Conservation (phyloP, 306 rosid genomes). For the Vigna mungo region DNA sequence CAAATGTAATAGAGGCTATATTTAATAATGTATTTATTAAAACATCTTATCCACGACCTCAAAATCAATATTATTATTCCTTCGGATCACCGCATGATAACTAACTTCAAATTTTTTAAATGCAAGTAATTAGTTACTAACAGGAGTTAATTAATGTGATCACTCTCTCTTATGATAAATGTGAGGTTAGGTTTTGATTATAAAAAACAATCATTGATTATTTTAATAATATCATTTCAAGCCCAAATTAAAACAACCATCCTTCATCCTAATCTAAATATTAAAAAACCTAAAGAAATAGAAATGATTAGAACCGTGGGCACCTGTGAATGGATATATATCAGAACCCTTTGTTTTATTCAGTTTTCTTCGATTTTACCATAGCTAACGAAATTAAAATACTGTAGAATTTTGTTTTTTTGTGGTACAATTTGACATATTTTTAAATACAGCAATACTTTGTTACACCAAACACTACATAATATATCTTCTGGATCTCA, state of each 20-base stretch:
- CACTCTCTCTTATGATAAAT: no score
- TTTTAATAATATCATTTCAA: not conserved
- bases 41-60: no score
- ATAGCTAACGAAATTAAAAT: not conserved
- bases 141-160: no score
- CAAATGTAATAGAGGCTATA: no score
- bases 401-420: not conserved
- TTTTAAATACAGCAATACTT: not conserved
- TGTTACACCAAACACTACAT: not conserved
- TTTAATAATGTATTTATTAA: no score
- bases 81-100: no score
- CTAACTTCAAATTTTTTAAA: no score
- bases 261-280: not conserved
- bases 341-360: not conserved
- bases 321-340: not conserved
- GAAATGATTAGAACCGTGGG: not conserved
- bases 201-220: not conserved
- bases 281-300: not conserved
- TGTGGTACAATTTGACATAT: not conserved
- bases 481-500: not conserved
- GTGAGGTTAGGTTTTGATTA: no score
- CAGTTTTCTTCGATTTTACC: not conserved
- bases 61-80: no score
- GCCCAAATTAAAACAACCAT: not conserved
- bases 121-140: no score